Conservation (phyloP, 192 early-diverging fungal species). For the Podila epicladia region DNA sequence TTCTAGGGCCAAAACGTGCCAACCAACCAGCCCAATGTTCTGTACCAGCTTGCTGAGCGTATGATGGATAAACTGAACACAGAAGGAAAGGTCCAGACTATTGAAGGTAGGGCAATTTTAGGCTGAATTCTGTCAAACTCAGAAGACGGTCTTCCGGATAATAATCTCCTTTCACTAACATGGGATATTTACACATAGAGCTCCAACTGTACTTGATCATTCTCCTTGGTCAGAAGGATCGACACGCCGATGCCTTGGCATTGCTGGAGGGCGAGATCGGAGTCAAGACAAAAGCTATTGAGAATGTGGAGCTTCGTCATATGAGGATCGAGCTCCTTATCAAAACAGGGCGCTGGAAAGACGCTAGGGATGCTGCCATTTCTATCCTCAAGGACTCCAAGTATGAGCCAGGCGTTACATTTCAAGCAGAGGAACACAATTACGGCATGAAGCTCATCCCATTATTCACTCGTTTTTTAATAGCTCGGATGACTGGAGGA, state of each 20-base stretch:
- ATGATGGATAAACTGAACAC: slow-evolving; percentile 83
- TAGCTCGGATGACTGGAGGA: slow-evolving; percentile 82
- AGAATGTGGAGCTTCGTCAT: slow-evolving; percentile 78
- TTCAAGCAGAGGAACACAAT: neutral
- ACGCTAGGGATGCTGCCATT: slow-evolving; percentile 54
- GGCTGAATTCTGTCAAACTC: no score
- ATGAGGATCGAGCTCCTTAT: slow-evolving; percentile 64
- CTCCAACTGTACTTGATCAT: slow-evolving; percentile 81
- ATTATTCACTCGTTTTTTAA: no score
- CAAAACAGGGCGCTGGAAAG: slow-evolving; percentile 57
- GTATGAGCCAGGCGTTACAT: neutral
- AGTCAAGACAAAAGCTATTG: slow-evolving; percentile 62
- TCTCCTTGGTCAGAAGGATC: slow-evolving; percentile 71
- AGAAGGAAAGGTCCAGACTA: slow-evolving; percentile 70
- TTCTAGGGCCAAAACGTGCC: slow-evolving; percentile 52
- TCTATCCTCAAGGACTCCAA: slow-evolving; percentile 47
- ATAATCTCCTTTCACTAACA: no score
- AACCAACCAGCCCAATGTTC: slow-evolving; percentile 54
- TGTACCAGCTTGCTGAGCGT: slow-evolving; percentile 78
- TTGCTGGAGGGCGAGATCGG: slow-evolving; percentile 71
- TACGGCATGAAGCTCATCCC: no score
- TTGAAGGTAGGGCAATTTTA: slow-evolving; percentile 62
- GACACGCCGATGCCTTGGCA: slow-evolving; percentile 70
- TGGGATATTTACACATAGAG: slow-evolving; percentile 49
- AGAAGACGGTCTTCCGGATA: no score